phyloP scores from a whole-genome alignment of 495 filamentous ascomycete genomes.

The Penicillium pancosmium region DNA sequence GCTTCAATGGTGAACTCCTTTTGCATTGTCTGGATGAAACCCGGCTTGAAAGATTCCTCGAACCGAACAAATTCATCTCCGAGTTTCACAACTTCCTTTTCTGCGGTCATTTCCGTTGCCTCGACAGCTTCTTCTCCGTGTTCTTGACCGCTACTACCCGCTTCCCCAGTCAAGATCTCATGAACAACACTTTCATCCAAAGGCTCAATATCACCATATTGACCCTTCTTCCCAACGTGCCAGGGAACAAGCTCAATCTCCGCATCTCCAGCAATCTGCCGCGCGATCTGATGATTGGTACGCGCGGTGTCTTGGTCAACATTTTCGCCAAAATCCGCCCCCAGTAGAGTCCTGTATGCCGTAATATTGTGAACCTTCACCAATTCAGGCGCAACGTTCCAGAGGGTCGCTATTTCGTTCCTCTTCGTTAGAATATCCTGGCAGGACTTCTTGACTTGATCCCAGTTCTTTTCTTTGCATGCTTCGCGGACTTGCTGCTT shows the following conservation, averaged over 20 bases:
- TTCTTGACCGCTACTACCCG: background rate
- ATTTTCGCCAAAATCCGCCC: background rate
- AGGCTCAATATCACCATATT: conserved; percentile 24
- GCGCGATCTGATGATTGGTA: background rate
- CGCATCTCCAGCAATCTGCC: conserved; percentile 21
- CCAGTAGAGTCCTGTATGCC: conserved; percentile 7
- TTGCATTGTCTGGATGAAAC: conserved; percentile 4
- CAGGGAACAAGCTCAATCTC: conserved; percentile 24
- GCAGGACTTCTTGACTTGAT: conserved; percentile 1
- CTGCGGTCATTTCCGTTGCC: background rate
- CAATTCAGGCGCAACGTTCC: background rate
- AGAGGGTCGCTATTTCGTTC: conserved; percentile 2
- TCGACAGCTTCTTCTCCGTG: background rate
- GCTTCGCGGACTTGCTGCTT: background rate
- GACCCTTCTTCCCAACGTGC: conserved; percentile 28
- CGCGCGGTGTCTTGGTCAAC: background rate
- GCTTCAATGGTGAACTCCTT: conserved; percentile 14
- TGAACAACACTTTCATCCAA: conserved; percentile 25
- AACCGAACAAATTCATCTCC: background rate
- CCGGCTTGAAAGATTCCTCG: background rate
- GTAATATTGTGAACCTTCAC: conserved; percentile 7
- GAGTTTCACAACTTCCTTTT: background rate
- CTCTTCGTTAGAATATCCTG: conserved; percentile 9
- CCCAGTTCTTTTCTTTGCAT: conserved; percentile 5
- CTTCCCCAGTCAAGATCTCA: conserved; percentile 19